These are phyloP conservation scores for Globisporangium cystogenes DNA, from an alignment of 352 stramenopile species.

Conservation along the genomic window DNA sequence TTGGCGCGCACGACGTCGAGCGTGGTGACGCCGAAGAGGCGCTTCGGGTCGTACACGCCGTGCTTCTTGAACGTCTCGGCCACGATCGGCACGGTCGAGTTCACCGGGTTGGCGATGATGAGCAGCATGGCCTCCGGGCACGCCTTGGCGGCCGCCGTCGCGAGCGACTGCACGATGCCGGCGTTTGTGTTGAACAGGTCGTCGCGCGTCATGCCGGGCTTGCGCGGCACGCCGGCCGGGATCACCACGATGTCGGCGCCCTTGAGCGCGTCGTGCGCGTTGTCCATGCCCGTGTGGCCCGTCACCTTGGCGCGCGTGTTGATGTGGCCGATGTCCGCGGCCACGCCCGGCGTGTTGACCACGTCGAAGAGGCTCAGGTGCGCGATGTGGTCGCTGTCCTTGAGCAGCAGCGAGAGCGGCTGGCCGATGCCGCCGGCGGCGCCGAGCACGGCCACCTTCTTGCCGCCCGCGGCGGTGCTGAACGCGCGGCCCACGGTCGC, in stretches of 20 bases:
- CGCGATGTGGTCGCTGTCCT: slow-evolving; percentile 94
- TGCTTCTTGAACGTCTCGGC: slow-evolving; percentile 97
- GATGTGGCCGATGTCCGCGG: slow-evolving; percentile 95
- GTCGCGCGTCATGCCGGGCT: slow-evolving; percentile 96
- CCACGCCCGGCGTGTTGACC: slow-evolving; percentile 96
- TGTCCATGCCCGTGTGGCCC: slow-evolving; percentile 72
- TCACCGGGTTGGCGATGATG: slow-evolving; percentile 99
- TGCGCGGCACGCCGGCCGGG: slow-evolving; percentile 98
- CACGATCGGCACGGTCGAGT: slow-evolving; percentile 99
- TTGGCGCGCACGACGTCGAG: slow-evolving; percentile 98
- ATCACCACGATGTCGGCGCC: slow-evolving; percentile 98
- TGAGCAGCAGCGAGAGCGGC: slow-evolving; percentile 97
- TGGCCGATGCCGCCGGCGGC: slow-evolving; percentile 98
- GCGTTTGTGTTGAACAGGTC: slow-evolving; percentile 96
- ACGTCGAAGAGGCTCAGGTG: slow-evolving; percentile 98
- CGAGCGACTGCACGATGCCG: slow-evolving; percentile 95
- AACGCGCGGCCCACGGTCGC: slow-evolving; percentile 32
- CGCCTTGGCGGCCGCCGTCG: slow-evolving; percentile 90
- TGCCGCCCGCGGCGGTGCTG: slow-evolving; percentile 50
- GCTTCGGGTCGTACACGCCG: slow-evolving; percentile 95
- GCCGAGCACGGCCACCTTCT: slow-evolving; percentile 86
- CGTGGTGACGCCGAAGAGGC: slow-evolving; percentile 98
- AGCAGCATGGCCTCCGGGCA: slow-evolving; percentile 95
- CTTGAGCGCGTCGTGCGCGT: slow-evolving; percentile 57
- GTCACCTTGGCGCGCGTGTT: slow-evolving; percentile 82